Base-by-base conservation (phyloP, 2,329 filamentous ascomycete genomes). In the Sclerotinia glacialis region DNA sequence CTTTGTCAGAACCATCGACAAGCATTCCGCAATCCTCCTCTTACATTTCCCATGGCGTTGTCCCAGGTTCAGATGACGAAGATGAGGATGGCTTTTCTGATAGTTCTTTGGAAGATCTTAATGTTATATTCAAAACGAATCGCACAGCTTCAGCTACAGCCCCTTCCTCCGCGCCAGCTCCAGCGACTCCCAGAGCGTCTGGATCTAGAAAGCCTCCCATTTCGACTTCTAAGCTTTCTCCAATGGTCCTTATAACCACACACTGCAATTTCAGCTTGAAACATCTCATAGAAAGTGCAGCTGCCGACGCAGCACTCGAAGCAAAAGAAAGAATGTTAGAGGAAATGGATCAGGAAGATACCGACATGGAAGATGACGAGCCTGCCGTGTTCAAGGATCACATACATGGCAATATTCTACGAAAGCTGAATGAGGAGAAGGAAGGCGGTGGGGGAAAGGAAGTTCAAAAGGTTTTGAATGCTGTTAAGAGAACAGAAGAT, bases 1-100 rank as follows among this genome's bases (percentile, higher is more conserved):
- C 34, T 34, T 46, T 50, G 31, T 47, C 64, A 14, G 26, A 44
- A 16, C 55, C 54, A 52, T 50, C n/a, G 6, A 40, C 50, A 47
- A n/a, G 16, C 47, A n/a, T 34, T 26, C 23, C 46, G 7, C 64
- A 42, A 37, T 53, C 50, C 44, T 61, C 64, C 21, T 40, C 34
- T 4, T 52, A 61, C 52, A 53, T 50, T 23, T 60, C 64, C 18
- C 61, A 42, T 53, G 46, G 64, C 21, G 61, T 89, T 65, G 89
- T 93, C 50, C 83, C 82, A 55, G 88, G 85, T 64, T 93, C 91
- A 0, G 91, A 93, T 73, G 89, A 89, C 12, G 83, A 83, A 52
- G 82, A 84, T 54, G 83, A 83, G 37, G 82, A 85, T 3, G 40
- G 47, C 37, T 40, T 40, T 59, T 89, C 88, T 0, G 80, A 84